Evolutionary conservation across 768 basidiomycete genomes (phyloP), one percentile per base, ranked within the genome.

Genomic region (Leucocoprinus leucothites): DNA sequence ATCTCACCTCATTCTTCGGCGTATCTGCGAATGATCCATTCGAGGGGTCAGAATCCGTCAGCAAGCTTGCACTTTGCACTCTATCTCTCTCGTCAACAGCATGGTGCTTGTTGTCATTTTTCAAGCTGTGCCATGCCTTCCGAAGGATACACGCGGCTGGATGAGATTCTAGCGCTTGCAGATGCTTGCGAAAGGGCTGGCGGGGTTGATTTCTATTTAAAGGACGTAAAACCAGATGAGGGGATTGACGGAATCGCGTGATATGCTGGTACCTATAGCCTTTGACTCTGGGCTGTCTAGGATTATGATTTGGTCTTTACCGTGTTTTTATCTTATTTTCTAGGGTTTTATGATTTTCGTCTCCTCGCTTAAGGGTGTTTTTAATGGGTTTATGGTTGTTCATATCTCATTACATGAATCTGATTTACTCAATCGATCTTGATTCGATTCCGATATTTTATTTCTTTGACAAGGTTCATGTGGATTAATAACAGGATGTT

Each of bases 41-140:
- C 51, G 9, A 42, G 51, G 28, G 41, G 51, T 2, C 3, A 9
- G 9, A 31, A 19, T 16, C 11, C 19, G n/a, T 13, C 6, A 5
- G 3, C n/a, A 16, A 18, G 18, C 3, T 25, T 52, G 1, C 41
- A 9, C 9, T 28, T 52, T 18, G 26, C 26, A 6, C 25, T 52
- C 3, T 52, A 43, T 16, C 51, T 52, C 16, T 40, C 51, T 31
- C 51, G 51, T 13, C 24, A 35, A 34, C 51, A 52, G 19, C 51
- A 52, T 21, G 51, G 53, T 21, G 35, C 40, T 21, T 47, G 53
- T 21, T 42, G 53, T 48, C 35, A 42, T 48, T 48, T 48, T 25
- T 26, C 53, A 9, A 48, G 16, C 9, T 42, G 19, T 34, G 22
- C 6, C 16, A 9, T 24, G n/a, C 13, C 24, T 47, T 31, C 46